Evolutionary conservation across 1,284 basidiomycete species (phyloP), one percentile per base, ranked within the genome.

Genomic region (Porodaedalea pini): DNA sequence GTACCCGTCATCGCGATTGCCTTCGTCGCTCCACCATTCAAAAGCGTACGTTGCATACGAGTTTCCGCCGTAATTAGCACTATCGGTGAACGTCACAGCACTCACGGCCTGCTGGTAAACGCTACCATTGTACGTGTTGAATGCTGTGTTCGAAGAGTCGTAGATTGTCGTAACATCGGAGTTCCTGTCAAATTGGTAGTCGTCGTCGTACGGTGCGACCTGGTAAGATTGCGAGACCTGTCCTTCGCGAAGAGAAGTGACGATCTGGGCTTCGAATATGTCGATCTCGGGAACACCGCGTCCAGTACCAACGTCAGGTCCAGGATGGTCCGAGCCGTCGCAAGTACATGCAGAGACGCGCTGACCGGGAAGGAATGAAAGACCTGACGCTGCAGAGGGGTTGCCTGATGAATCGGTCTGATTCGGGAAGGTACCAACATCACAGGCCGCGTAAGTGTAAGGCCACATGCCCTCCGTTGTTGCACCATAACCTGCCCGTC

Each of bases 241-340:
- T 23, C 72, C 71, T 19, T 70, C 64, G 25, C 64, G 59, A 3
- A 45, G 51, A 7, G 50, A 44, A 3, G 62, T 55, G 34, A 68
- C 65, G 36, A 69, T 66, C 65, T 80, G 77, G 1, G 76, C 79
- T 64, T 82, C 81, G 61, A 82, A 70, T 50, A 81, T 68, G 52
- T 83, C 81, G 61, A 83, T 81, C 65, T 83, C 81, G 5, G 80
- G 80, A 0, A 76, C 75, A 13, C 75, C 69, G 17, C 81, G 69
- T 10, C 80, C 81, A 29, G 70, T 68, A 41, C 64, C 60, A 47
- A 71, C 69, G 50, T 64, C 67, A 1, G 81, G 81, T 1, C 81
- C 81, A 2, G 81, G 81, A 62, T 83, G 81, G 54, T 78, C 75
- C 41, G 77, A 75, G 5, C 75, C 75, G 0, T 71, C 65, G 60